Evolutionary conservation across 2,329 filamentous ascomycete species (phyloP), one percentile per base, ranked within the genome.

Genomic region (Sphaerostilbella broomeana): DNA sequence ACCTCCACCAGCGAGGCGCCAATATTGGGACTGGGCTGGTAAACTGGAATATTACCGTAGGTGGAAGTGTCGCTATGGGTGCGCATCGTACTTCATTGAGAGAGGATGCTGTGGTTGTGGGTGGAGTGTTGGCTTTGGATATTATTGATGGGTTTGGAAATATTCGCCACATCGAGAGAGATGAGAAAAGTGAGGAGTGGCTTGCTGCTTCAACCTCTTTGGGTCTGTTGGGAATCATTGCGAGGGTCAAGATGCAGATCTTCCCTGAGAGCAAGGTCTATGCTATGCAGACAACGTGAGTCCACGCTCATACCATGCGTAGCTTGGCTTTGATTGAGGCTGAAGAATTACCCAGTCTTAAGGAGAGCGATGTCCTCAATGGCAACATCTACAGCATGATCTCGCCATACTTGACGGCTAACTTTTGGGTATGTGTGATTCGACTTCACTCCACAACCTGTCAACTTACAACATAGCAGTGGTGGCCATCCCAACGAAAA

Each of bases 41-140:
- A 4, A 73, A 73, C 49, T 73, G 70, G 70, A 73, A 73, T 45
- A 73, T 73, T 38, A 70, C 65, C 5, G 58, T 73, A 24, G 69
- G 66, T 1, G 70, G 69, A 11, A 65, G 64, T 26, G 63, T 73
- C 4, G 70, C 70, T 4, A 73, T 73, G 70, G 70, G 70, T 1
- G 70, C 68, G 3, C 70, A 73, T 46, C 61, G 70, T 11, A 67
- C 63, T 1, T 67, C 67, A 12, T 57, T 73, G 12, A 55, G 66
- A 10, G 68, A 72, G 46, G 62, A 69, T 19, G 68, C 68, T 4
- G 70, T 68, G 53, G 70, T 73, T 3, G 68, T 68, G 4, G 67
- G 68, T 1, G 70, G 69, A 5, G 69, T 69, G 7, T 46, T 68
- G 30, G 63, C 65, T 6, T 47, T 73, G 48, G 68, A 73, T 41